Percentiles rank a stretch among this genome's conserved stretches.
These are phyloP conservation scores for Rhodotorula diobovata DNA, from an alignment of 768 basidiomycete species.

Conservation along the genomic window DNA sequence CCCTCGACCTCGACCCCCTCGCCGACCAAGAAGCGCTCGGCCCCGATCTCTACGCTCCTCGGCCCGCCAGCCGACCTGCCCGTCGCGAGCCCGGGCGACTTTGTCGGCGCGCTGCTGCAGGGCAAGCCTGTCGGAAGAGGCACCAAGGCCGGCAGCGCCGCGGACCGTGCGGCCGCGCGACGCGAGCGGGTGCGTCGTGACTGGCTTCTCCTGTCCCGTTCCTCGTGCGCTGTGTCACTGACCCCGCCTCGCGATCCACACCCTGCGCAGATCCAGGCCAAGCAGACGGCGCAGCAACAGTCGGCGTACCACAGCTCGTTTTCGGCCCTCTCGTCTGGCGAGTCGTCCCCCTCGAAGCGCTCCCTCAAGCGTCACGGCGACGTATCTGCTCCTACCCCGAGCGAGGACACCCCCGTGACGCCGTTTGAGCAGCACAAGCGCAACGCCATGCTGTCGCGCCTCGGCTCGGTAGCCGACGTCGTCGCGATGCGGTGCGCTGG, in stretches of 20 bases:
- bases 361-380: slow-evolving; percentile 22
- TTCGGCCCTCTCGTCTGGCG: slow-evolving; percentile 24
- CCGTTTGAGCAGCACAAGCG: slow-evolving; percentile 5
- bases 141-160: not conserved
- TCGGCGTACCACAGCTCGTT: slow-evolving; percentile 27
- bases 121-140: slow-evolving; percentile 15
- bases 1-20: slow-evolving; percentile 16
- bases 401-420: not conserved
- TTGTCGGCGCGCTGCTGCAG: slow-evolving; percentile 13
- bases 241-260: no score
- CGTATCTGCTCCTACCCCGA: not conserved
- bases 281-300: slow-evolving; percentile 19
- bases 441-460: slow-evolving; percentile 35
- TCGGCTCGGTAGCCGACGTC: slow-evolving; percentile 37
- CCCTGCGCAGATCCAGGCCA: slow-evolving; percentile 38
- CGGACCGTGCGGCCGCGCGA: slow-evolving; percentile 16
- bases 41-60: not conserved
- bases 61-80: not conserved
- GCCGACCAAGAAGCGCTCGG: not conserved
- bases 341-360: slow-evolving; percentile 27
- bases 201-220: not conserved
- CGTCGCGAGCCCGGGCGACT: slow-evolving; percentile 23
- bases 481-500: slow-evolving; percentile 26
- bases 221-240: not conserved
- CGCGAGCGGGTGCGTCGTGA: slow-evolving; percentile 17